Evolutionary conservation across 2,329 filamentous ascomycete species (phyloP).

Genomic region (Orbilia ellipsospora): DNA sequence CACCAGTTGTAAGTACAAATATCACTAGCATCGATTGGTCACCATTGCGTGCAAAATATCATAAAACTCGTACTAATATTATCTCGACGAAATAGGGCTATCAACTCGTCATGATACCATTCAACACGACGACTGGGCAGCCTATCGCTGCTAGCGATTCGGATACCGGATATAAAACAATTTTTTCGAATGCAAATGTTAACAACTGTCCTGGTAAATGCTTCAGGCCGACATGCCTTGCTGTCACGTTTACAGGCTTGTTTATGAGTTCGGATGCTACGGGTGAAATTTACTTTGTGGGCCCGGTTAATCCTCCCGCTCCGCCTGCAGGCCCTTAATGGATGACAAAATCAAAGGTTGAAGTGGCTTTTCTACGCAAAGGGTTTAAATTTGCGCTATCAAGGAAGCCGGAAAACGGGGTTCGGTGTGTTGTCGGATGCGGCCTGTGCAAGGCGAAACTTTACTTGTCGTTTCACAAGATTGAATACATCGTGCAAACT

Average conservation of each 20-base stretch:
- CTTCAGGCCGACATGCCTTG: slow-evolving; percentile 41
- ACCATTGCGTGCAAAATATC: no score
- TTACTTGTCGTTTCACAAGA: no score
- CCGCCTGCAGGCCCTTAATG: not conserved
- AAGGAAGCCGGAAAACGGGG: no score
- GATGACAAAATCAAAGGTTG: not conserved
- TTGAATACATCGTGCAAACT: no score
- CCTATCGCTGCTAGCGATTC: slow-evolving; percentile 23
- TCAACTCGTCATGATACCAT: slow-evolving; percentile 36
- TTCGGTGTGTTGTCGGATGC: no score
- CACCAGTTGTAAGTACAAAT: slow-evolving; percentile 39
- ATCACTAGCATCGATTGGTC: not conserved
- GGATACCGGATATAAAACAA: slow-evolving; percentile 14
- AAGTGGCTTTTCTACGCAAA: no score
- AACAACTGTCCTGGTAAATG: slow-evolving; percentile 26
- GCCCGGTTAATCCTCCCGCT: not conserved
- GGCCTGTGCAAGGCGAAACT: no score
- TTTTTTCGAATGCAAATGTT: slow-evolving; percentile 31
- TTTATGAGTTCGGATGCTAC: slow-evolving; percentile 49
- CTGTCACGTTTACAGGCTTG: slow-evolving; percentile 4
- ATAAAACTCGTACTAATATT: not conserved
- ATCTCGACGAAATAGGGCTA: slow-evolving; percentile 30
- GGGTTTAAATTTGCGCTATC: no score
- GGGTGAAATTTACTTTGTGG: slow-evolving; percentile 33
- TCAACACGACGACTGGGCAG: slow-evolving; percentile 15